phyloP scores from a whole-genome alignment of 2,329 filamentous ascomycete genomes.

The Colletotrichum brevisporum region DNA sequence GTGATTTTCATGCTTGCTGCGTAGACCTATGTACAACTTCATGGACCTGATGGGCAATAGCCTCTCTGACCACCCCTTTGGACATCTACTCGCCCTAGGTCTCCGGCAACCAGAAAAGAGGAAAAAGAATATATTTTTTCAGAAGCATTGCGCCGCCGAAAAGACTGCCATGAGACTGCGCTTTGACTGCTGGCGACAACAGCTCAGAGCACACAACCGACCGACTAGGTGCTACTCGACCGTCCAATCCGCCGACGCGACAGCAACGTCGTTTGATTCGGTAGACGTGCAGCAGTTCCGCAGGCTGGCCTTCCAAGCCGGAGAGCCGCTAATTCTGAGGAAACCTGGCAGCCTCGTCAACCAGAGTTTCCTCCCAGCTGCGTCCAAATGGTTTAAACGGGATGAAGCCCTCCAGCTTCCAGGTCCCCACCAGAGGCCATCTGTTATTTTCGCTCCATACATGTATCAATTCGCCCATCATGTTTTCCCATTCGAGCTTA shows the following conservation, averaged over 20 bases:
- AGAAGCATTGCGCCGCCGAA: no score
- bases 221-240: constrained; percentile 8
- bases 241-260: constrained; percentile 4
- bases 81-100: no score
- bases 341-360: constrained; percentile 22
- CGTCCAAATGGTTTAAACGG: constrained; percentile 47
- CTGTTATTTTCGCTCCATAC: constrained; percentile 30
- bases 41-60: no score
- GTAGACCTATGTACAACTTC: no score
- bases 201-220: neutral
- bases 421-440: neutral
- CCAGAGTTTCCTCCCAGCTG: constrained; percentile 43
- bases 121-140: no score
- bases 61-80: no score
- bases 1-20: no score
- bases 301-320: constrained; percentile 21
- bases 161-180: neutral
- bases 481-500: constrained; percentile 48
- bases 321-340: constrained; percentile 42
- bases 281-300: constrained; percentile 31
- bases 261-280: constrained; percentile 13
- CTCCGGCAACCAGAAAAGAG: no score
- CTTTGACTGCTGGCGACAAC: neutral
- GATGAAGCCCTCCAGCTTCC: neutral
- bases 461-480: constrained; percentile 43